phyloP scores from a whole-genome alignment of 129 eudicot species.

The Ambrosia artemisiifolia region DNA sequence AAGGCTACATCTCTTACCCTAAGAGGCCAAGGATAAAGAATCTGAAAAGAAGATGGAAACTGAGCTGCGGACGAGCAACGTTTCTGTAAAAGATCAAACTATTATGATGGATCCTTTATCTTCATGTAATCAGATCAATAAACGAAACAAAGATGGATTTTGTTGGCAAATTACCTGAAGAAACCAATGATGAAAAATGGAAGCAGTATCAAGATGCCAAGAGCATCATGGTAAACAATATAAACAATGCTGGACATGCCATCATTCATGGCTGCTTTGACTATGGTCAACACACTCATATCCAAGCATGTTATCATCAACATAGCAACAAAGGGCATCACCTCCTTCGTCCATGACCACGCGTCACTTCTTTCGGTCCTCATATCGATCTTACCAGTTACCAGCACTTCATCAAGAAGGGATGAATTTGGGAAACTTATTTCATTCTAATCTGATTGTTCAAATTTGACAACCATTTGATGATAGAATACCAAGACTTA shows the following conservation, averaged over 20 bases:
- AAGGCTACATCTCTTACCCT: slow-evolving; percentile 23
- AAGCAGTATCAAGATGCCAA: slow-evolving; percentile 38
- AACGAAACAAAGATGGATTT: background rate
- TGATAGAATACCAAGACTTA: background rate
- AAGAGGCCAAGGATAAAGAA: slow-evolving; percentile 40
- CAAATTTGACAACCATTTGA: background rate
- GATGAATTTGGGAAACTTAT: no score
- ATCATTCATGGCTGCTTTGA: slow-evolving; percentile 41
- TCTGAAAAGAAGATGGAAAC: slow-evolving; percentile 24
- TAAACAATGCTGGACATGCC: slow-evolving; percentile 43
- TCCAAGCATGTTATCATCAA: slow-evolving; percentile 28
- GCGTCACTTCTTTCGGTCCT: background rate
- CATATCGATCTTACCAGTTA: slow-evolving; percentile 5
- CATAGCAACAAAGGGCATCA: slow-evolving; percentile 35
- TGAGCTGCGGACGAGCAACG: slow-evolving; percentile 22
- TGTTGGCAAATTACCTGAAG: slow-evolving; percentile 26
- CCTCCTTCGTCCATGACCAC: slow-evolving; percentile 12
- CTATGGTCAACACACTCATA: slow-evolving; percentile 24
- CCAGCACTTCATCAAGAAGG: background rate
- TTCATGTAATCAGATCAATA: background rate
- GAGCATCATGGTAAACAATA: slow-evolving; percentile 42
- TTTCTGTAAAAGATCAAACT: slow-evolving; percentile 14
- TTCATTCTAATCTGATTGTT: no score
- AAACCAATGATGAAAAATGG: slow-evolving; percentile 32
- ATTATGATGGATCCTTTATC: background rate